Conservation (phyloP, 2,329 filamentous ascomycete genomes). For the Fusarium concolor region DNA sequence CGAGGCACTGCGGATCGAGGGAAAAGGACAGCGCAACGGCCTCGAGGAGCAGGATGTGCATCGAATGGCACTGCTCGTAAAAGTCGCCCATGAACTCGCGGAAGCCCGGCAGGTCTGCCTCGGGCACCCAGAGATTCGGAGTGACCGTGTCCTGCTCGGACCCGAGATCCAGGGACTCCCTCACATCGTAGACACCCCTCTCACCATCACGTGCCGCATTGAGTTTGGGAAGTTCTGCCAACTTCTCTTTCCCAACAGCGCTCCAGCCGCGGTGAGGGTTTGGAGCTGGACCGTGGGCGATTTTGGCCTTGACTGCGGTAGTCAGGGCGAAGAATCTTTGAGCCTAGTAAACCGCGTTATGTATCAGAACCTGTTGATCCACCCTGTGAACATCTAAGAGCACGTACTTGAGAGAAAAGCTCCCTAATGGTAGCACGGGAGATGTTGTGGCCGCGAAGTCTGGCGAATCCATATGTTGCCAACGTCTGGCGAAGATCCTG, state of each 20-base stretch:
- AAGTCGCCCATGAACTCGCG: constrained; percentile 10
- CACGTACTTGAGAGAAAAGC: constrained; percentile 11
- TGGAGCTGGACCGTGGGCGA: constrained; percentile 10
- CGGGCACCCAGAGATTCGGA: constrained; percentile 9
- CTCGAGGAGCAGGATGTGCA: constrained; percentile 11
- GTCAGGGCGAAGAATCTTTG: constrained; percentile 12
- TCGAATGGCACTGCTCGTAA: constrained; percentile 9
- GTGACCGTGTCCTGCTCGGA: constrained; percentile 8
- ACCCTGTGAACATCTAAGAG: constrained; percentile 7
- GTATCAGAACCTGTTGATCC: constrained; percentile 10
- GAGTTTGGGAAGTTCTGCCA: constrained; percentile 10
- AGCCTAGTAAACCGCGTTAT: constrained; percentile 8
- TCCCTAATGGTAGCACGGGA: constrained; percentile 3
- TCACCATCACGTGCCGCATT: constrained; percentile 12
- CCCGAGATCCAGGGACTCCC: constrained; percentile 9
- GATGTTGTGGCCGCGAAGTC: constrained; percentile 10
- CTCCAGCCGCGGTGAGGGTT: constrained; percentile 11
- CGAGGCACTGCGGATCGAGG: constrained; percentile 5
- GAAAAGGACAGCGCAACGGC: constrained; percentile 7
- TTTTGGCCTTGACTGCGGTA: constrained; percentile 8
- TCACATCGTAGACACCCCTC: constrained; percentile 10
- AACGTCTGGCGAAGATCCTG: constrained; percentile 14
- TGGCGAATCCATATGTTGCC: constrained; percentile 13
- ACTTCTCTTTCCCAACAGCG: constrained; percentile 15
- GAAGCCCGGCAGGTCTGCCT: constrained; percentile 8